Evolutionary conservation across 345 rosid genomes (phyloP).

Genomic region (Linum lewisii): DNA sequence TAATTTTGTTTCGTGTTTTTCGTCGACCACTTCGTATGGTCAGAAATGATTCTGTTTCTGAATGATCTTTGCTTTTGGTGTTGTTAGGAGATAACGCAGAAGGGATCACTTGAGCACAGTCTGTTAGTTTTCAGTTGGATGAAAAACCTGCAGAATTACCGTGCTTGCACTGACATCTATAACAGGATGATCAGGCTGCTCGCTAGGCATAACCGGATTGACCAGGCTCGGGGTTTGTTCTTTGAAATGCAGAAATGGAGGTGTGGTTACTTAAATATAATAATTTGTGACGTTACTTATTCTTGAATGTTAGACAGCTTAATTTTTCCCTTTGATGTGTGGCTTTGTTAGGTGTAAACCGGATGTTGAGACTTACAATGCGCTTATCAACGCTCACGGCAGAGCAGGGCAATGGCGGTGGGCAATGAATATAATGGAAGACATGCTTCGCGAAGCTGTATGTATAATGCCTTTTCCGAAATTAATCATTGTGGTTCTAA

Average conservation of each 20-base stretch:
- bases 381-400: conserved; percentile 87
- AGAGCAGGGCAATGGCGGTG: conserved; percentile 90
- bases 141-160: conserved; percentile 71
- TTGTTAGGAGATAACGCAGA: conserved; percentile 56
- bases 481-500: conserved; percentile 24
- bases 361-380: conserved; percentile 76
- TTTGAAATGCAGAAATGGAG: conserved; percentile 97
- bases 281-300: neutral
- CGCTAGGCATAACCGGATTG: conserved; percentile 62
- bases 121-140: conserved; percentile 59
- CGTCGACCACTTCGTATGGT: neutral
- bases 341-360: conserved; percentile 65
- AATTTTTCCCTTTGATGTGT: conserved; percentile 4
- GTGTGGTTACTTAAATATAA: conserved; percentile 21
- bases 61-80: neutral
- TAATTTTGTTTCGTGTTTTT: neutral
- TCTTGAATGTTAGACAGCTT: neutral
- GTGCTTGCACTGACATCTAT: conserved; percentile 74
- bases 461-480: conserved; percentile 38
- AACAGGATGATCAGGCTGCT: conserved; percentile 85
- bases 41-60: neutral
- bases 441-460: conserved; percentile 83
- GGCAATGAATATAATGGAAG: conserved; percentile 88
- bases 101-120: conserved; percentile 65
- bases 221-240: conserved; percentile 88